Evolutionary conservation across 805 yeast species (phyloP).

Genomic region (Novakomyces olei): DNA sequence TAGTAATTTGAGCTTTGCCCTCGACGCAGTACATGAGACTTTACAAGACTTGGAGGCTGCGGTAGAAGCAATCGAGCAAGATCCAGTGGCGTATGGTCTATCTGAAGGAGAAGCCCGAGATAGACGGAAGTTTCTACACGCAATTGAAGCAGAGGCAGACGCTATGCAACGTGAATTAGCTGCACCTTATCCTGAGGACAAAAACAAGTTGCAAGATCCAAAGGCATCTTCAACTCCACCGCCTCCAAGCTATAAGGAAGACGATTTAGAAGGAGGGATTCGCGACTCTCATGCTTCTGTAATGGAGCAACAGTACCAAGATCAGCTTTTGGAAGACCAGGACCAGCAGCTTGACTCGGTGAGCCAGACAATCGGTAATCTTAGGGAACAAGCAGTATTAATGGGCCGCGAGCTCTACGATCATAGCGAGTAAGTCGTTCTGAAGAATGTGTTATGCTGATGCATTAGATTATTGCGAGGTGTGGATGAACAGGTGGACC

Average conservation of each 20-base stretch:
- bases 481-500: background rate
- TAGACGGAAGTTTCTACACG: background rate
- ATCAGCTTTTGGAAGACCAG: conserved; percentile 1
- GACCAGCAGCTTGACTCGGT: conserved; percentile 1
- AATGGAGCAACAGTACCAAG: background rate
- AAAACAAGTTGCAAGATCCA: too few relatives aligned
- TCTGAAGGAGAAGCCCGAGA: background rate
- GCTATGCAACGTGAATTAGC: background rate
- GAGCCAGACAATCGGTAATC: background rate
- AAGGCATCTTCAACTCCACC: too few relatives aligned
- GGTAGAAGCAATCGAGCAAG: background rate
- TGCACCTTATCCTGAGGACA: too few relatives aligned
- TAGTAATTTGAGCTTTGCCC: conserved; percentile 1
- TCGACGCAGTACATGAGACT: conserved; percentile 1
- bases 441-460: too few relatives aligned
- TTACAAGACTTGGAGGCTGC: conserved; percentile 1
- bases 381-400: background rate
- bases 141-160: background rate
- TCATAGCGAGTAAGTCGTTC: too few relatives aligned
- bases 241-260: too few relatives aligned
- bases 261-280: too few relatives aligned
- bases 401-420: conserved; percentile 2
- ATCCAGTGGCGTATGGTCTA: background rate
- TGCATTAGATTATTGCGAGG: too few relatives aligned
- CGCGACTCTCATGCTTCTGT: too few relatives aligned